Percentiles rank a stretch among this genome's conserved stretches.
Conservation (phyloP, 345 rosid species). For the Triadica sebifera region DNA sequence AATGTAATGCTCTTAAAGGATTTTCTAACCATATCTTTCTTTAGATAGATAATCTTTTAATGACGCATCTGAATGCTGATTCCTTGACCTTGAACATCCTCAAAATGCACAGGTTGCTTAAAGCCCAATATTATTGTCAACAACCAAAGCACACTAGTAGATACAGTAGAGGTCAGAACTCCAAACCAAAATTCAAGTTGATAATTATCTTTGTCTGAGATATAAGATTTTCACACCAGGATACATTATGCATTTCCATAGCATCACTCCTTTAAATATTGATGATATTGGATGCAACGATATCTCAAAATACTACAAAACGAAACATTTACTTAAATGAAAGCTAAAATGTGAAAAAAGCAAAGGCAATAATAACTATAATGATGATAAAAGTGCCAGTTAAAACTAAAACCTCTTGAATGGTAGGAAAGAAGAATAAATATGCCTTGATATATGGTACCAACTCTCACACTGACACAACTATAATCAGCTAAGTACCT, state of each 20-base stretch:
- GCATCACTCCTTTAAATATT: neutral
- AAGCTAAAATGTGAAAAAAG: neutral
- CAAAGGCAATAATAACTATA: neutral
- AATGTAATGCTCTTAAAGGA: neutral
- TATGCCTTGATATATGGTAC: neutral
- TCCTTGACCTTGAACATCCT: neutral
- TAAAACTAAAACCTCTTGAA: neutral
- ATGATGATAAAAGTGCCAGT: neutral
- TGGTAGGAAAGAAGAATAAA: neutral
- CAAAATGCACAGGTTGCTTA: neutral
- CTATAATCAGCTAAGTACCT: slow-evolving; percentile 15
- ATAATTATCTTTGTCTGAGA: neutral
- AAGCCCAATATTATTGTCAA: neutral
- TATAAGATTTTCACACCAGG: neutral
- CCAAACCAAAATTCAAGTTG: slow-evolving; percentile 2
- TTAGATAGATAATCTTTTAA: neutral
- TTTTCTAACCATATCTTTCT: neutral
- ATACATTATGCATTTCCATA: neutral
- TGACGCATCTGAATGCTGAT: neutral
- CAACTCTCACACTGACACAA: neutral
- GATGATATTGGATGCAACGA: neutral
- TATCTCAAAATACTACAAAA: neutral
- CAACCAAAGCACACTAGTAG: neutral
- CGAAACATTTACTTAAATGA: neutral
- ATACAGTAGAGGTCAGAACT: neutral